phyloP scores from a whole-genome alignment of 768 basidiomycete genomes.

The Boletus pseudo-olivaceus region DNA sequence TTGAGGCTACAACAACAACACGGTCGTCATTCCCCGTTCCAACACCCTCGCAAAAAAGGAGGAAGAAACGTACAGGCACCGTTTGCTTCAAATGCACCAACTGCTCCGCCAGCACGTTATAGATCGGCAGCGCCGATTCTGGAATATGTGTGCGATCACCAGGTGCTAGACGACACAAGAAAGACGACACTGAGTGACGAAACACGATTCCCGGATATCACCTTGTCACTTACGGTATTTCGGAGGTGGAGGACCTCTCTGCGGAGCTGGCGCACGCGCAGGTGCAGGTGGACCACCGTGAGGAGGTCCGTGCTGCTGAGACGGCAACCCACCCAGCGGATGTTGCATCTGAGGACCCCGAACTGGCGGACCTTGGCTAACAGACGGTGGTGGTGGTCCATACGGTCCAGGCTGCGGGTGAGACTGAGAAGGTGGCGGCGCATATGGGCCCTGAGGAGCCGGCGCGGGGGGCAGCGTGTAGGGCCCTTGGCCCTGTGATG shows the following conservation, averaged over 20 bases:
- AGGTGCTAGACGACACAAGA: conserved; percentile 48
- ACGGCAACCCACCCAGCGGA: conserved; percentile 22
- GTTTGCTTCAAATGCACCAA: conserved; percentile 67
- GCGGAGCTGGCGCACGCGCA: conserved; percentile 31
- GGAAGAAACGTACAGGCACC: conserved; percentile 55
- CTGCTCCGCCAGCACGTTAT: conserved; percentile 59
- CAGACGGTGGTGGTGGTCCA: conserved; percentile 29
- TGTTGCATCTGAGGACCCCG: conserved; percentile 30
- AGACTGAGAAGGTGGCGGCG: conserved; percentile 13
- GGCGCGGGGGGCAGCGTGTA: conserved; percentile 18
- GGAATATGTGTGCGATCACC: conserved; percentile 95
- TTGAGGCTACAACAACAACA: conserved; percentile 50
- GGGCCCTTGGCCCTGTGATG: conserved; percentile 16
- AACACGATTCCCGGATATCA: background rate
- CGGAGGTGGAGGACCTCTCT: conserved; percentile 41
- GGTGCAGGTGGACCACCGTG: conserved; percentile 24
- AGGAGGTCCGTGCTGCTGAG: conserved; percentile 30
- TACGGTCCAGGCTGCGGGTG: conserved; percentile 20
- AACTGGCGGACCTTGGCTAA: conserved; percentile 24
- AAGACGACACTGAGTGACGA: background rate
- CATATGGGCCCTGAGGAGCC: conserved; percentile 26
- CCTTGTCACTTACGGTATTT: conserved; percentile 54
- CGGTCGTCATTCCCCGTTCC: background rate
- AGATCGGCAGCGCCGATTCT: conserved; percentile 60
- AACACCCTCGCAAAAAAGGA: background rate